These are phyloP conservation scores for Hyphopichia fennica DNA, from an alignment of 1,139 yeast species.

Conservation along the genomic window DNA sequence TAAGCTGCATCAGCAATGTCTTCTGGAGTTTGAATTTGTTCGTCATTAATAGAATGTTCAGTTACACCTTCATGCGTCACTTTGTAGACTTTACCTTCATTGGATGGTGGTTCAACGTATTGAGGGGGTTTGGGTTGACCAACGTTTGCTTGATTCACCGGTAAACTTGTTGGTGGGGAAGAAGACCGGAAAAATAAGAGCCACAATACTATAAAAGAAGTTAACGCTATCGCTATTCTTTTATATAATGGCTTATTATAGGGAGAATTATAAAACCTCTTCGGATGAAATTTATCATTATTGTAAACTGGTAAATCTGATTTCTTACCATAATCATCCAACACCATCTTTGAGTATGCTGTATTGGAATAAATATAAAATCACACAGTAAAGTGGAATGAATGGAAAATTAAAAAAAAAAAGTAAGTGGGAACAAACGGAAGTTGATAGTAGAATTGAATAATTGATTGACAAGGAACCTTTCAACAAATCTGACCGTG, in stretches of 20 bases:
- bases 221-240: conserved; percentile 6
- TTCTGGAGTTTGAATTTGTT: conserved; percentile 5
- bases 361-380: neutral
- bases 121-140: neutral
- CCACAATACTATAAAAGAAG: conserved; percentile 8
- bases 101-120: conserved; percentile 4
- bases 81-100: conserved; percentile 26
- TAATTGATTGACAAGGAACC: too few species aligned
- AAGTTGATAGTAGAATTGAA: too few species aligned
- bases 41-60: conserved; percentile 8
- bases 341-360: conserved; percentile 22
- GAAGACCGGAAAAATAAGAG: conserved; percentile 6
- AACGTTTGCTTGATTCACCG: neutral
- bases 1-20: conserved; percentile 18
- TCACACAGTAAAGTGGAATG: neutral
- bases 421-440: neutral
- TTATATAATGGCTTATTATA: conserved; percentile 2
- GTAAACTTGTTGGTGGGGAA: neutral
- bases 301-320: conserved; percentile 47
- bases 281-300: conserved; percentile 2
- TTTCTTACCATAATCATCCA: conserved; percentile 40
- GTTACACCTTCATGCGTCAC: conserved; percentile 42
- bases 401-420: too few species aligned
- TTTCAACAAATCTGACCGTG: too few species aligned
- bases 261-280: neutral